Conservation (phyloP, 306 rosid genomes). For the Vigna angularis region DNA sequence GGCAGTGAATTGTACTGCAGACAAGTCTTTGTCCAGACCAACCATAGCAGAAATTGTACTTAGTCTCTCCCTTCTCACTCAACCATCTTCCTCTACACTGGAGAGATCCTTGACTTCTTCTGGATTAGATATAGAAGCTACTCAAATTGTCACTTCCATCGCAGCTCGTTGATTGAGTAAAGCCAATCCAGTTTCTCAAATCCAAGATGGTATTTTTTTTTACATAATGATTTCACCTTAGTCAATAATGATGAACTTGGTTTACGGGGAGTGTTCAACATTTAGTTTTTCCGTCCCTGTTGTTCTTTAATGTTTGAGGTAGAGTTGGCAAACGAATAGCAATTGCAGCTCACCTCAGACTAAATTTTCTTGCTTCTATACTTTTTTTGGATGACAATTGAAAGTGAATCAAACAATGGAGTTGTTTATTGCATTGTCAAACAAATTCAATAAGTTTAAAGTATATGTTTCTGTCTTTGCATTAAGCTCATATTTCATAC, state of each 20-base stretch:
- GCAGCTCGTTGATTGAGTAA: conserved; percentile 51
- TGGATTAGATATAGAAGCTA: conserved; percentile 48
- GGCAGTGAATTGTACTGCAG: conserved; percentile 68
- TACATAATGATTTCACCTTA: conserved; percentile 8
- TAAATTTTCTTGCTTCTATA: conserved; percentile 32
- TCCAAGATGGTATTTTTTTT: conserved; percentile 25
- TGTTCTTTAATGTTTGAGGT: background rate
- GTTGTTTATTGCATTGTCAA: conserved; percentile 19
- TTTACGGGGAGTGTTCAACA: background rate
- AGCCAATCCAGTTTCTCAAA: conserved; percentile 35
- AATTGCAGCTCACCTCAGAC: conserved; percentile 24
- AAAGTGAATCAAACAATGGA: conserved; percentile 12
- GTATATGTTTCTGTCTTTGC: conserved; percentile 19
- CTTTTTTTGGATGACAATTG: background rate
- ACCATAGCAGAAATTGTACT: conserved; percentile 63
- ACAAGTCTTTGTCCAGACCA: conserved; percentile 64
- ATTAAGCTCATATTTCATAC: conserved; percentile 12
- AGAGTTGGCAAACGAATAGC: conserved; percentile 5
- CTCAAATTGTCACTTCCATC: conserved; percentile 43
- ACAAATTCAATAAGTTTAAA: conserved; percentile 15
- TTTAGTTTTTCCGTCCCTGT: conserved; percentile 16
- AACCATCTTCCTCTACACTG: conserved; percentile 32
- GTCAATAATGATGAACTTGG: conserved; percentile 18
- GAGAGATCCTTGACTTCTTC: conserved; percentile 50
- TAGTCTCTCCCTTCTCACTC: conserved; percentile 59